Conservation (phyloP, 1,284 basidiomycete genomes). For the Amylostereum chailletii region DNA sequence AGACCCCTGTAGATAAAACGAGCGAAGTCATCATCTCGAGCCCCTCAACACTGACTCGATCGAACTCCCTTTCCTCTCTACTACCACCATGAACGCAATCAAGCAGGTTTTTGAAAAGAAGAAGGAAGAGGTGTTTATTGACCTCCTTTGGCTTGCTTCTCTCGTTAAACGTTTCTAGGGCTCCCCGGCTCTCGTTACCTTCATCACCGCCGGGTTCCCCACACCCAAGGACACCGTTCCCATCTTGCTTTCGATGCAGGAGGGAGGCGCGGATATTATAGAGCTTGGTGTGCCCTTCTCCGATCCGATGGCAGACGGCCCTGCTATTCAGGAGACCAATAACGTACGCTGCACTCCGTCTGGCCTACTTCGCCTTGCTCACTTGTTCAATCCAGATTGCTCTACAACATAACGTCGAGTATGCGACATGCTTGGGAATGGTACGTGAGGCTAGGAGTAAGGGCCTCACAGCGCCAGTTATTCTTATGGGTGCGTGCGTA, state of each 20-base stretch:
- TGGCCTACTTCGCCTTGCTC: background rate
- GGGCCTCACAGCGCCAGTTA: constrained; percentile 80
- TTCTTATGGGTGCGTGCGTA: constrained; percentile 78
- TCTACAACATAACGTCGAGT: constrained; percentile 72
- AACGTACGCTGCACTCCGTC: constrained; percentile 44
- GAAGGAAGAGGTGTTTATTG: constrained; percentile 48
- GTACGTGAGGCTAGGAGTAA: constrained; percentile 72
- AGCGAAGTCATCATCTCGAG: no score
- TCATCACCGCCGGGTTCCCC: constrained; percentile 90
- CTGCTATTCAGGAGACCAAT: constrained; percentile 88
- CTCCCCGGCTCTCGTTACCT: constrained; percentile 73
- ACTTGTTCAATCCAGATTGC: constrained; percentile 50
- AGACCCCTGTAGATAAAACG: no score
- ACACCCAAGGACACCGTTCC: constrained; percentile 74
- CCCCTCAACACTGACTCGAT: no score
- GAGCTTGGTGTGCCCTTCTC: constrained; percentile 96
- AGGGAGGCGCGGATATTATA: constrained; percentile 90
- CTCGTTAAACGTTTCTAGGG: constrained; percentile 32
- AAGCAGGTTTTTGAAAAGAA: constrained; percentile 69
- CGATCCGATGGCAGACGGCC: constrained; percentile 94
- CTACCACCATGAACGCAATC: constrained; percentile 61
- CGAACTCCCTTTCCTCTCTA: background rate
- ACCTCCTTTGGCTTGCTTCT: background rate
- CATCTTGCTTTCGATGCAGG: constrained; percentile 84
- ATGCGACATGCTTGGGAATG: constrained; percentile 66